Conservation (phyloP, 1,284 basidiomycete species). For the Grifola frondosa region DNA sequence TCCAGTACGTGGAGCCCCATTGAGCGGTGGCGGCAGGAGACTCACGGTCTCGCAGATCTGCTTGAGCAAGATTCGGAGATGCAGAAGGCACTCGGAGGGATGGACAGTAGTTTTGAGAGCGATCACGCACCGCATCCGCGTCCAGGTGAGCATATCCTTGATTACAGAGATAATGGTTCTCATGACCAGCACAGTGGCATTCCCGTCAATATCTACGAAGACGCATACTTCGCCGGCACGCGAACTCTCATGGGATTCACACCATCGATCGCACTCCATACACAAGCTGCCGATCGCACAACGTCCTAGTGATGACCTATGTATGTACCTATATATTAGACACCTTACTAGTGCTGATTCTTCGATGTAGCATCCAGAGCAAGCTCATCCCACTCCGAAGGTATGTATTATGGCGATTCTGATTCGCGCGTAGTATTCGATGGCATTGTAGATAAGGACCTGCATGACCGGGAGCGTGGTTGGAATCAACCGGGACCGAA, state of each 20-base stretch:
- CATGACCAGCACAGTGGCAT: constrained; percentile 26
- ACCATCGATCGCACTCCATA: constrained; percentile 28
- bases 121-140: constrained; percentile 24
- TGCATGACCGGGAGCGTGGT: constrained; percentile 24
- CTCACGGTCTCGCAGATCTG: constrained; percentile 48
- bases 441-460: constrained; percentile 12
- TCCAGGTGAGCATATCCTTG: constrained; percentile 16
- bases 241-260: constrained; percentile 28
- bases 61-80: constrained; percentile 73
- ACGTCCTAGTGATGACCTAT: constrained; percentile 27
- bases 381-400: constrained; percentile 23
- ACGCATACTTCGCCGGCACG: constrained; percentile 12
- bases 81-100: constrained; percentile 60
- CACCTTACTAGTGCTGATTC: not conserved
- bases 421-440: too few species aligned
- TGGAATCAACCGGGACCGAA: constrained; percentile 25
- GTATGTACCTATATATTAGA: constrained; percentile 21
- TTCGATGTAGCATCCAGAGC: constrained; percentile 23
- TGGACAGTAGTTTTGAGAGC: constrained; percentile 51
- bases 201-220: constrained; percentile 21
- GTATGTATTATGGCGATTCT: too few species aligned
- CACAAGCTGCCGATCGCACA: constrained; percentile 23
- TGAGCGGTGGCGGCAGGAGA: too few species aligned
- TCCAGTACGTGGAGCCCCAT: constrained; percentile 50
- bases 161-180: too few species aligned